phyloP scores from a whole-genome alignment of 1,139 yeast genomes.

The Hemisphaericaspora subhashii region DNA sequence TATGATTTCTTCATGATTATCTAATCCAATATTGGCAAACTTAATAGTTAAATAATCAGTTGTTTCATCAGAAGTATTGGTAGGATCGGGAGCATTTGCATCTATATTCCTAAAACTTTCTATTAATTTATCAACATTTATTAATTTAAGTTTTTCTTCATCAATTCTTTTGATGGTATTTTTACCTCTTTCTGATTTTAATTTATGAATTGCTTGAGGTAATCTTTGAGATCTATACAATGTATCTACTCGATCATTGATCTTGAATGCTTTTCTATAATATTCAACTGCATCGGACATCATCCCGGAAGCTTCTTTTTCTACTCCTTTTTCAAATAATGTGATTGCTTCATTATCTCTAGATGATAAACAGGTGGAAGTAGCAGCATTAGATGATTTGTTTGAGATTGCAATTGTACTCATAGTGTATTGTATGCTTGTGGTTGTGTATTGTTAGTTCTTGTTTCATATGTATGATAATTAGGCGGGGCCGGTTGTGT shows the following conservation, averaged over 20 bases:
- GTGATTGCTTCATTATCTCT: slow-evolving; percentile 49
- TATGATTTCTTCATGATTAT: slow-evolving; percentile 25
- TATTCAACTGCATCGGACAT: slow-evolving; percentile 77
- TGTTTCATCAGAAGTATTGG: slow-evolving; percentile 19
- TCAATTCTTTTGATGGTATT: slow-evolving; percentile 30
- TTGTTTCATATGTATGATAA: too few species aligned
- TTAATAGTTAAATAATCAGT: slow-evolving; percentile 23
- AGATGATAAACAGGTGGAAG: slow-evolving; percentile 10
- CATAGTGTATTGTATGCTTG: neutral
- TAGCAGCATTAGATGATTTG: neutral
- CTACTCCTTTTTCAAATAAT: slow-evolving; percentile 68
- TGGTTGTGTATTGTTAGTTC: too few species aligned
- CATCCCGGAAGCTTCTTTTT: slow-evolving; percentile 69
- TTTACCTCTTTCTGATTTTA: slow-evolving; percentile 31
- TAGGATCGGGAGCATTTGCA: slow-evolving; percentile 30
- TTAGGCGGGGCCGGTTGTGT: too few species aligned
- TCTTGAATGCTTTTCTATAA: slow-evolving; percentile 71
- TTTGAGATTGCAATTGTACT: neutral
- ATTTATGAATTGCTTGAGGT: slow-evolving; percentile 25
- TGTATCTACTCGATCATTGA: slow-evolving; percentile 68
- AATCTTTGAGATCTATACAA: slow-evolving; percentile 57
- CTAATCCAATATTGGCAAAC: slow-evolving; percentile 33
- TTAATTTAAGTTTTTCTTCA: slow-evolving; percentile 33
- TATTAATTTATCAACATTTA: slow-evolving; percentile 38
- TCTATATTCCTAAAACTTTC: slow-evolving; percentile 31